Base-by-base conservation (phyloP, 495 filamentous ascomycete genomes). In the Penicillium tannophilum region DNA sequence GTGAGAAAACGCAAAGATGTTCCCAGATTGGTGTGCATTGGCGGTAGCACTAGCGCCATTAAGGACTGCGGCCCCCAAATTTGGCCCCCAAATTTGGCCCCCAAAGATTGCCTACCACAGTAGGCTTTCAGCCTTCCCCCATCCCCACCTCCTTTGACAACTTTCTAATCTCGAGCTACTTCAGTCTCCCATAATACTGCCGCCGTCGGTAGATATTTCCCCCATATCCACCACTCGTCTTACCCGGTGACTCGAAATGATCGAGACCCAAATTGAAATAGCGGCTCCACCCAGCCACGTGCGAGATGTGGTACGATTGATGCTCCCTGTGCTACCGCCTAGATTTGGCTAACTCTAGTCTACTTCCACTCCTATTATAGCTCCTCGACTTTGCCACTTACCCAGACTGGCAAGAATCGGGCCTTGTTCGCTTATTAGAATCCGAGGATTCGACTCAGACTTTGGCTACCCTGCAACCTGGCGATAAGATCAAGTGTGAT, bases 401-500 rank as follows among this genome's bases (percentile, higher is more conserved):
- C 20, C 45, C 45, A 4, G 45, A 47, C 11, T 47, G 45, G 45
- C 45, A 47, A 11, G 30, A 23, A 19, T 47, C 45, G 12, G 45
- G 45, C 9, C 45, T 47, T 11, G 9, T 47, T 30, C 45, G 20
- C 9, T 16, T 28, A n/a, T 16, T 47, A 3, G 45, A 47, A 16
- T 23, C 45, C 8, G 45, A 47, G 14, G 45, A 47, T 28, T 47
- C 45, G 2, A 28, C 19, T 26, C 8, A 0, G 23, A 47, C 45
- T 16, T 16, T 47, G 9, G 10, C 20, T 3, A 47, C 45, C 23
- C 16, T 47, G 23, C 45, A 47, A 16, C 20, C 45, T 4, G 45
- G 45, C 19, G 45, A 47, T 12, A 47, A 47, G 23, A 47, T 47
- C 9, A 47, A 47, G 23, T 47, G 45, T 30, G 45, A 47, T 16